Evolutionary conservation across 768 basidiomycete genomes (phyloP), one percentile per base, ranked within the genome.

Genomic region (Termitomyces sp.): DNA sequence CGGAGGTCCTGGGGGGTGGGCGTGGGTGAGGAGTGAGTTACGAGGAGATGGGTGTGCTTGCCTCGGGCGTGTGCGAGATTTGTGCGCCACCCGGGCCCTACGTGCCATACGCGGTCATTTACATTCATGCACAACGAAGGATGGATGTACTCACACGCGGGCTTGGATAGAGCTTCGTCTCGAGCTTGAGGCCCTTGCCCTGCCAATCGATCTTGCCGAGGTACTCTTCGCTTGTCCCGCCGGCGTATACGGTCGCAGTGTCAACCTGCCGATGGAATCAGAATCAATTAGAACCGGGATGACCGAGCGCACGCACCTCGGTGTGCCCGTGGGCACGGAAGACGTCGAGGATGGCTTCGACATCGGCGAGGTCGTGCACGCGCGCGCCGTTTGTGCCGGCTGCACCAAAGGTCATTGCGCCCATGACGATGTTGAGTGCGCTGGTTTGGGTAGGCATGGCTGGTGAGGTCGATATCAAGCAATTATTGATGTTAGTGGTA

Each of bases 101-200:
- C 24, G 26, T 26, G 26, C 26, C 26, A 26, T 4, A 26, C 2
- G 26, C 4, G 26, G 26, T 26, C 26, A 26, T 26, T 26, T n/a
- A n/a, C 26, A 26, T 26, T 26, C 26, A 26, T 26, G 4, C 26
- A 40, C 9, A 6, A 7, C 33, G 33, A 33, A 6, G 33, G 8
- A 9, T 4, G 47, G 24, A n/a, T n/a, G n/a, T n/a, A 33, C 62
- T 57, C 38, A 73, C 72, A 12, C 30, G 20, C 20, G 59, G 53
- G 45, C 59, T 65, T 0, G 84, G 83, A 58, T 77, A 78, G 18
- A 83, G 76, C 66, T 88, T 88, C 0, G 84, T 87, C 44, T 85
- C 83, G 44, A 87, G 70, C 56, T 76, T 75, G 26, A 86, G 65
- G 0, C 82, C 82, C 36, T 80, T 75, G 45, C 70, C 68, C 58